These are phyloP conservation scores for Paramyrothecium sp. DNA, from an alignment of 2,329 filamentous ascomycete genomes.

Conservation along the genomic window DNA sequence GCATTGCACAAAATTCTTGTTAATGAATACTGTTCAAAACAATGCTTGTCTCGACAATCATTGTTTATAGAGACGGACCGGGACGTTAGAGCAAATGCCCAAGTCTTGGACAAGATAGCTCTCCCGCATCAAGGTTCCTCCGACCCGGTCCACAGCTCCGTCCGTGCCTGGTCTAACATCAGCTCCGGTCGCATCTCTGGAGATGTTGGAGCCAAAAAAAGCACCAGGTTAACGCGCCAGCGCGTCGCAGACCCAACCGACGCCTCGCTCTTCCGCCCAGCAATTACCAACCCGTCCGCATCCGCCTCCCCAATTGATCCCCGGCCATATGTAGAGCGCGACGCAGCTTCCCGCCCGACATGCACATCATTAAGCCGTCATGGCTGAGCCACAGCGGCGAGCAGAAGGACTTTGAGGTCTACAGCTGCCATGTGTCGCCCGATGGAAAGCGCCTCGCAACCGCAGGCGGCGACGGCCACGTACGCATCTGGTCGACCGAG, in stretches of 20 bases:
- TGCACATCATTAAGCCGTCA: slow-evolving; percentile 90
- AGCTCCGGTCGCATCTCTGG: background rate
- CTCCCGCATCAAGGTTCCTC: background rate
- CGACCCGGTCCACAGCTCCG: background rate
- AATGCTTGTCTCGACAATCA: too few species aligned
- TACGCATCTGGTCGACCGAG: slow-evolving; percentile 96
- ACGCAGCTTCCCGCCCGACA: slow-evolving; percentile 31
- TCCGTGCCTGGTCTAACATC: background rate
- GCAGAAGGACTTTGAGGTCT: slow-evolving; percentile 97
- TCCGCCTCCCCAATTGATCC: slow-evolving; percentile 1
- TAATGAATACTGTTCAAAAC: too few species aligned
- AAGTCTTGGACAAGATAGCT: too few species aligned
- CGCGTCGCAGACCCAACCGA: background rate
- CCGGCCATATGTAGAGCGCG: slow-evolving; percentile 15
- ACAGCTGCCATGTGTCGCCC: slow-evolving; percentile 95
- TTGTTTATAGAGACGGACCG: too few species aligned
- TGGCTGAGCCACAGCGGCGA: slow-evolving; percentile 97
- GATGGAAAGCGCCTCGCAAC: slow-evolving; percentile 91
- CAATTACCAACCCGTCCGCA: background rate
- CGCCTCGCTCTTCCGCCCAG: background rate
- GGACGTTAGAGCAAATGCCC: too few species aligned
- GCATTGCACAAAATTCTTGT: too few species aligned
- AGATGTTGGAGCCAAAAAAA: background rate
- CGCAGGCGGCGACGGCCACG: slow-evolving; percentile 94
- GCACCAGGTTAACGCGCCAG: background rate